A percentile compares a stretch with the other conserved stretches of the same genome.
These are phyloP conservation scores for Bertia moriformis DNA, from an alignment of 2,329 filamentous ascomycete genomes.

Conservation along the genomic window DNA sequence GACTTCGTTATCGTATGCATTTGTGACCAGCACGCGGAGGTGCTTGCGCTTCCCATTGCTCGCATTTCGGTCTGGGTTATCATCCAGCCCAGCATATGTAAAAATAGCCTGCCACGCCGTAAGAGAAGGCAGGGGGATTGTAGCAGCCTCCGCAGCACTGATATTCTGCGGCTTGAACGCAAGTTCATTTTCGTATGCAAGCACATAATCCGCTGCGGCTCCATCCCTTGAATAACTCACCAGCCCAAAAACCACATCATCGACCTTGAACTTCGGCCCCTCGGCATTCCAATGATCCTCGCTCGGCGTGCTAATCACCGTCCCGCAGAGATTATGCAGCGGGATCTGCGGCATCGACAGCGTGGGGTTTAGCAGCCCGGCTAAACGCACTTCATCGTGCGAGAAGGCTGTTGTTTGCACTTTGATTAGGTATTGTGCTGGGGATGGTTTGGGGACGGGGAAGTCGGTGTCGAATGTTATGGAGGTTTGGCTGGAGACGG, in stretches of 20 bases:
- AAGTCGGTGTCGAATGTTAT: constrained; percentile 16
- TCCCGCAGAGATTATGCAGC: constrained; percentile 22
- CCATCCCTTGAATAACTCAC: constrained; percentile 19
- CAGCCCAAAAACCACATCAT: constrained; percentile 21
- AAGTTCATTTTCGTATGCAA: constrained; percentile 20
- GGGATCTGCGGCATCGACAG: constrained; percentile 17
- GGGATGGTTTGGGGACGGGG: constrained; percentile 17
- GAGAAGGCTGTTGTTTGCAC: constrained; percentile 20
- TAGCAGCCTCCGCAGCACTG: constrained; percentile 14
- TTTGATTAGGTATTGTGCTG: constrained; percentile 22
- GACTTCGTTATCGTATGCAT: constrained; percentile 15
- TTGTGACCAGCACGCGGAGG: constrained; percentile 20
- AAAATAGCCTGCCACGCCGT: constrained; percentile 25
- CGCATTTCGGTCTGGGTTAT: background rate
- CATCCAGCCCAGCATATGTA: constrained; percentile 15
- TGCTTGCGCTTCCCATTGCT: background rate
- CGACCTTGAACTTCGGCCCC: constrained; percentile 20
- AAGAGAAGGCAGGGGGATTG: constrained; percentile 19
- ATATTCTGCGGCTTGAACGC: constrained; percentile 20
- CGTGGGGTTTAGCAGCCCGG: constrained; percentile 9
- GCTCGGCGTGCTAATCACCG: constrained; percentile 16
- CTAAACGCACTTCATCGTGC: constrained; percentile 17
- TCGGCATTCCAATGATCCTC: constrained; percentile 12
- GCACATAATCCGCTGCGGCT: constrained; percentile 21
- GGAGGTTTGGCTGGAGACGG: background rate